Conservation (phyloP, 2,329 filamentous ascomycete species). For the Monosporascus sp. region DNA sequence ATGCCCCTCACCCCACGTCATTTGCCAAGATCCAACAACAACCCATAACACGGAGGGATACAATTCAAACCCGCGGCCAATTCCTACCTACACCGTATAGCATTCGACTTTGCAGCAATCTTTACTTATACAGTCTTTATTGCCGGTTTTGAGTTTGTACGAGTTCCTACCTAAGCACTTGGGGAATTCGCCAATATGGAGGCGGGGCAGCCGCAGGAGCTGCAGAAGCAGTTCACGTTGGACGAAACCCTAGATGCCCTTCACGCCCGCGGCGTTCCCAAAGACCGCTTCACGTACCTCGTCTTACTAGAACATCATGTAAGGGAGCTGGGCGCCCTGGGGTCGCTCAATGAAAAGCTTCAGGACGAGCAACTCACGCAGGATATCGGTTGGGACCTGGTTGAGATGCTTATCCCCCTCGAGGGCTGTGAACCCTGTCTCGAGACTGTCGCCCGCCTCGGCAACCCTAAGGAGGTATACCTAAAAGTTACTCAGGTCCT, state of each 20-base stretch:
- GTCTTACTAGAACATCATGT: conserved; percentile 73
- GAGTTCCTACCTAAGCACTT: not conserved
- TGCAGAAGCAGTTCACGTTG: not conserved
- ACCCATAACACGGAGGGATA: no score
- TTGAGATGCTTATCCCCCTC: conserved; percentile 67
- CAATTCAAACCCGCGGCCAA: no score
- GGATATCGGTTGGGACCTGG: conserved; percentile 80
- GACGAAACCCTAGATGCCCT: conserved; percentile 26
- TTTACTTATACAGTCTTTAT: no score
- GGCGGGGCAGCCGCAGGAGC: not conserved
- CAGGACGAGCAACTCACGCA: conserved; percentile 64
- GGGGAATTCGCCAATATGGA: not conserved
- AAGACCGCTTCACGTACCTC: conserved; percentile 70
- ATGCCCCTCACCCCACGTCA: not conserved
- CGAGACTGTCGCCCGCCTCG: conserved; percentile 68
- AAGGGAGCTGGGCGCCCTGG: conserved; percentile 56
- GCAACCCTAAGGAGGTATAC: conserved; percentile 77
- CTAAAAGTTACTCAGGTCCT: conserved; percentile 74
- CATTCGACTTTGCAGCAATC: no score
- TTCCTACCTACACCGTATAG: no score
- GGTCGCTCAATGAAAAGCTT: conserved; percentile 62
- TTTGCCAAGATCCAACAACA: not conserved
- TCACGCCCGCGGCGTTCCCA: conserved; percentile 23
- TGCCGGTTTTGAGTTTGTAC: no score
- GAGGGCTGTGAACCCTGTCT: conserved; percentile 66